Evolutionary conservation across 1,284 basidiomycete genomes (phyloP).

Genomic region (Rhodotorula sp.): DNA sequence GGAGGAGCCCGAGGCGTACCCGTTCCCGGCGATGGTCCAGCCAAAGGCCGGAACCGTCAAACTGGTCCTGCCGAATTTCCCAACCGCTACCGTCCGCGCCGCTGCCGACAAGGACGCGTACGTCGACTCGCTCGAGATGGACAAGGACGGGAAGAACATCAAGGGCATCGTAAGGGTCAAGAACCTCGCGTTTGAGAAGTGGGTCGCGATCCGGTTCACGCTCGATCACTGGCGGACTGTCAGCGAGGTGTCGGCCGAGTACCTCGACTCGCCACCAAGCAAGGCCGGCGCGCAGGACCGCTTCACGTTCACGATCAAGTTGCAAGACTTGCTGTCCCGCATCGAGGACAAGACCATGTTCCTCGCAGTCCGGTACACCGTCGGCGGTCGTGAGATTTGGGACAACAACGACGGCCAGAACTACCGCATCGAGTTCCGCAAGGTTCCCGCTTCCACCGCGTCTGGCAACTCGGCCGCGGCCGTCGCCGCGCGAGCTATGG

Average conservation of each 20-base stretch:
- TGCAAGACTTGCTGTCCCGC: conserved; percentile 55
- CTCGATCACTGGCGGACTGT: conserved; percentile 94
- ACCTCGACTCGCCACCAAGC: conserved; percentile 60
- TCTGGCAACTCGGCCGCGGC: neutral
- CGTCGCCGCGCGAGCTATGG: conserved; percentile 22
- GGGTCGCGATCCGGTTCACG: conserved; percentile 85
- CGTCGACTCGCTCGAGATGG: conserved; percentile 60
- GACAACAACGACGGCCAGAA: conserved; percentile 83
- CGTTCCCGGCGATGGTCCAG: conserved; percentile 52
- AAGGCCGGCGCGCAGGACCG: conserved; percentile 61
- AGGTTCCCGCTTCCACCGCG: conserved; percentile 31
- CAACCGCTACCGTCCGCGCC: conserved; percentile 47
- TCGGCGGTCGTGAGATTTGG: conserved; percentile 72
- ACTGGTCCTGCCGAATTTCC: conserved; percentile 55
- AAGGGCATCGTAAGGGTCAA: conserved; percentile 73
- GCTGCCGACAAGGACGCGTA: conserved; percentile 53
- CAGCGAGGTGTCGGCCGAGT: conserved; percentile 81
- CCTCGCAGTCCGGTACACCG: conserved; percentile 74
- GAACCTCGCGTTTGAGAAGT: conserved; percentile 84
- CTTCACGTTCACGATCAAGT: conserved; percentile 56
- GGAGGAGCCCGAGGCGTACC: conserved; percentile 59
- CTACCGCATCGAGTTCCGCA: conserved; percentile 61
- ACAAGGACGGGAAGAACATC: conserved; percentile 62
- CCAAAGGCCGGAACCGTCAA: conserved; percentile 48
- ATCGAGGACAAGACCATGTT: conserved; percentile 85